Base-by-base conservation (phyloP, 192 early-diverging fungal genomes). In the Phycomyces nitens region DNA sequence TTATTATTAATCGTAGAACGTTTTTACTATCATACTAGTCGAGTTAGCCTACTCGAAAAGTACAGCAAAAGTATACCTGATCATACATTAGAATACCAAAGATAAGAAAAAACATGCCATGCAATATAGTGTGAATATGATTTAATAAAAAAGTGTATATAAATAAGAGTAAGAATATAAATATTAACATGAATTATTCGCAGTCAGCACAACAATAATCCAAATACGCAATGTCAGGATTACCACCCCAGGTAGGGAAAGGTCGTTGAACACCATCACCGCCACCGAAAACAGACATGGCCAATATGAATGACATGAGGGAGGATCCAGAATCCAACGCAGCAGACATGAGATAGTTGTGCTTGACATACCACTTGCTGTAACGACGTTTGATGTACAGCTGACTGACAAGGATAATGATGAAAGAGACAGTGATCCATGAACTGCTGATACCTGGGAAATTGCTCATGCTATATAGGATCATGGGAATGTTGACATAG, bases 311-410 rank as follows among this genome's bases (percentile, higher is more conserved):
- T 0, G 69, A 76, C 43, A 78, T 70, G 12, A 79, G 53, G 0
- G 78, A 74, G 5, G 81, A 65, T 10, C 86, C 88, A 10, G 77
- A 74, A 67, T 89, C 89, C 39, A 87, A 53, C 3, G 85, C 87
- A 11, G 87, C 86, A 5, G 79, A 82, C 5, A 88, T 44, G 16
- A 91, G 73, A 68, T 89, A 91, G 66, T 89, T 90, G 74, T 88
- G 87, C 34, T 82, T 88, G 27, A 64, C 69, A 59, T 71, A 92
- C 79, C 84, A 86, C 5, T 42, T 53, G 38, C 73, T 72, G 58
- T 79, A 69, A 41, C 80, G 80, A 72, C 76, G 75, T 66, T 75
- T 68, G 7, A 54, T 16, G 49, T 65, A 81, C 22, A 63, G 56
- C 56, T 81, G 78, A 15, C 80, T 76, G 0, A 83, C 74, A 5